Conservation (phyloP, 306 rosid species). For the Comarum palustre region DNA sequence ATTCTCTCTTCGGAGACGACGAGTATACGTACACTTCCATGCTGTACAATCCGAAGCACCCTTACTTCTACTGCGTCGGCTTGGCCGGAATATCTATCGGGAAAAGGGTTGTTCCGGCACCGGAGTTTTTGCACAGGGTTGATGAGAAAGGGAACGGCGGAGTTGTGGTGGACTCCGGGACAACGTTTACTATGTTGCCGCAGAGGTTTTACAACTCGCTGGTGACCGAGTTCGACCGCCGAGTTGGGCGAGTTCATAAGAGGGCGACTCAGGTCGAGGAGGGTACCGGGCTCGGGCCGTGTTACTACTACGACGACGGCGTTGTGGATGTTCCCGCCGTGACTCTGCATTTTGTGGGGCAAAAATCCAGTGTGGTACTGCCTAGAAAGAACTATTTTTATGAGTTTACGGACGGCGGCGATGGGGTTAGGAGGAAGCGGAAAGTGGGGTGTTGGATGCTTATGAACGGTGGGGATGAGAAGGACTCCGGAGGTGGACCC, state of each 20-base stretch:
- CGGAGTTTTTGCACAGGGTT: slow-evolving; percentile 49
- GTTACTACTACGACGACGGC: slow-evolving; percentile 48
- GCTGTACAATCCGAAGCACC: slow-evolving; percentile 77
- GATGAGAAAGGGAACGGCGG: slow-evolving; percentile 66
- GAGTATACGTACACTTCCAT: slow-evolving; percentile 66
- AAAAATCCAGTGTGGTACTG: slow-evolving; percentile 55
- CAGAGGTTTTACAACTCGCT: slow-evolving; percentile 51
- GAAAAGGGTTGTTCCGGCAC: slow-evolving; percentile 43
- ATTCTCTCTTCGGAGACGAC: slow-evolving; percentile 15
- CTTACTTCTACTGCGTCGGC: slow-evolving; percentile 76
- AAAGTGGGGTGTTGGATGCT: slow-evolving; percentile 86
- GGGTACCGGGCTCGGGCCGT: slow-evolving; percentile 70
- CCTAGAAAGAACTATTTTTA: slow-evolving; percentile 75
- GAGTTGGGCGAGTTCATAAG: slow-evolving; percentile 48
- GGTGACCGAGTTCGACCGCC: slow-evolving; percentile 63
- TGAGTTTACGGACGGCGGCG: slow-evolving; percentile 62
- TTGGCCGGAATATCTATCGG: slow-evolving; percentile 71
- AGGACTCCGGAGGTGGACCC: slow-evolving; percentile 74
- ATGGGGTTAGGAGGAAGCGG: slow-evolving; percentile 37
- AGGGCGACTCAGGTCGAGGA: slow-evolving; percentile 68
- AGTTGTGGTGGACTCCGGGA: slow-evolving; percentile 86
- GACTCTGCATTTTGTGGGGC: slow-evolving; percentile 69
- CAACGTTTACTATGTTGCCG: slow-evolving; percentile 90
- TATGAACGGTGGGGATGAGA: slow-evolving; percentile 88
- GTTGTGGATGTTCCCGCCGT: slow-evolving; percentile 45